Base-by-base conservation (phyloP, 305 asterid species). In the Withania somnifera region DNA sequence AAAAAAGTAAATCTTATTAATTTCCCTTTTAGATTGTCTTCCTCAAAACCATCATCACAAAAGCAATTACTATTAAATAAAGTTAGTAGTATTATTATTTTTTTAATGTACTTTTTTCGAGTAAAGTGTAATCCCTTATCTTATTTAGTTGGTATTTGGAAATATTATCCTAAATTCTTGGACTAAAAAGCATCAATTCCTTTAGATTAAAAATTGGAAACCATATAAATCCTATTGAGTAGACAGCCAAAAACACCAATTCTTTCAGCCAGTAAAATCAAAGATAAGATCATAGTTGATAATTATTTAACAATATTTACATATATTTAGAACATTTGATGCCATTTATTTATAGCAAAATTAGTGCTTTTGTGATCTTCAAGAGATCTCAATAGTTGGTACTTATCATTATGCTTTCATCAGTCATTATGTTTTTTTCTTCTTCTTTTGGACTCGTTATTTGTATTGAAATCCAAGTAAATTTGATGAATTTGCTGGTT, bases 161-260 rank as follows among this genome's bases (percentile, higher is more conserved):
- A 67, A 85, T 38, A 51, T 36, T 78, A 82, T 84, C 87, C 76
- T 53, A 26, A 50, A 7, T 54, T 73, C 79, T 73, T 73, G 61
- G 61, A 75, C 61, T 26, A 8, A 50, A 30, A 63, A 47, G 79
- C 45, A 26, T 75, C 61, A 47, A 75, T 26, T 45, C 60, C 79
- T 50, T 75, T 75, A 8, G 26, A 75, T 73, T 73, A 75, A 75
- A 40, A 47, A 20, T 10, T 69, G 2, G 77, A 68, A 40, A 68
- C 77, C 77, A 38, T 11, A 42, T 22, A 71, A n/a, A 45, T 22
- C 78, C 78, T 45, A 24, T 73, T 73, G 15, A 47, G 66, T 24
- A 71, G 38, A 71, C 40, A 45, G 38, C 78, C 54, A 20, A 71
- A 69, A 40, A 42, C 5, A 68, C 1, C 40, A 14, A 47, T 0